phyloP scores from a whole-genome alignment of 176 grass and related monocot species.

The Triticum timopheevii region DNA sequence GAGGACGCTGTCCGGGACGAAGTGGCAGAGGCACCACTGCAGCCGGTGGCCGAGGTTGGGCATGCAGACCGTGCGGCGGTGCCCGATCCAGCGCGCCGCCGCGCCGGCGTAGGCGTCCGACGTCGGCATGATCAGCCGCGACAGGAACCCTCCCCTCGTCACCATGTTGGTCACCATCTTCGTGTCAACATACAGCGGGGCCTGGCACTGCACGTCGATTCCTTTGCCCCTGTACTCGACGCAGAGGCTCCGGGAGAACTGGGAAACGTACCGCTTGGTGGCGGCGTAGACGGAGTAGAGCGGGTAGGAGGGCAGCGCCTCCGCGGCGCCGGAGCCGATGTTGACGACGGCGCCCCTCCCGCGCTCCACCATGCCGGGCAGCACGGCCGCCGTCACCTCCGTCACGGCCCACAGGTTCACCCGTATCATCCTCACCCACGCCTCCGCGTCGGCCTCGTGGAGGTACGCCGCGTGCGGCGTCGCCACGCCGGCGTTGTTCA shows the following conservation, averaged over 20 bases:
- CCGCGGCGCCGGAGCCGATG: neutral
- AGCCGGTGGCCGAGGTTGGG: neutral
- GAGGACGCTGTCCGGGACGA: neutral
- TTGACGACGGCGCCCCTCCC: no score
- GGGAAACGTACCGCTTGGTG: neutral
- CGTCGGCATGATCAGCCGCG: neutral
- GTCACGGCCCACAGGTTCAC: no score
- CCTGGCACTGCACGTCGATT: neutral
- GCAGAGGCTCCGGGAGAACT: neutral
- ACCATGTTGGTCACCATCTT: neutral
- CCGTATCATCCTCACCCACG: no score
- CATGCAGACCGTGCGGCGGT: neutral
- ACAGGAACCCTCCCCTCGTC: neutral
- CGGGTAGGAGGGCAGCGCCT: neutral
- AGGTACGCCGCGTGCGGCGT: no score
- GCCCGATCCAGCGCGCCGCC: neutral
- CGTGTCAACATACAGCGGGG: neutral
- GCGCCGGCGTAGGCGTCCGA: neutral
- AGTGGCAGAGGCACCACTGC: neutral
- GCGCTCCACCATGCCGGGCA: no score
- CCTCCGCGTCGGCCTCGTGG: no score
- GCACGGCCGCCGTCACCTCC: no score
- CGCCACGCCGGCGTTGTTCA: neutral
- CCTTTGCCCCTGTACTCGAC: neutral
- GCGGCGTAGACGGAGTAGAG: neutral